Evolutionary conservation across 805 yeast genomes (phyloP), one percentile per base, ranked within the genome.

Genomic region (Vanderwaltozyma verrucispora): DNA sequence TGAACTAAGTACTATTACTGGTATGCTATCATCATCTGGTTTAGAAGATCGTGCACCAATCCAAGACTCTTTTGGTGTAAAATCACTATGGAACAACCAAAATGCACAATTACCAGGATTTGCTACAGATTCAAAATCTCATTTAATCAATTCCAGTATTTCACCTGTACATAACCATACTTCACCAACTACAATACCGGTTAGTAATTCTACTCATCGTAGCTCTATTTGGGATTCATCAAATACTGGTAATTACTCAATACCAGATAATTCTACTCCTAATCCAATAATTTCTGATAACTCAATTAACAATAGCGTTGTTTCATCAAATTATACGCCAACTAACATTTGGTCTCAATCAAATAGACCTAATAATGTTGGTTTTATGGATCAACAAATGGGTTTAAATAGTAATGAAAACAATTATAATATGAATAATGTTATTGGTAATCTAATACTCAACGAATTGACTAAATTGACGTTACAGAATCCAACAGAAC

Each of bases 201-300:
- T 32, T 16, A 15, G 27, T 2, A 34, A 14, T 11, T 10, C 19
- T 13, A 31, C 40, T 3, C 41, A 42, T 21, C 37, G 48, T 19
- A 47, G 45, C 30, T 56, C 62, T 4, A 55, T 56, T 15, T 56
- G 62, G 62, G 54, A 53, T 28, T 38, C 35, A 18, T 18, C 36
- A 3, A 26, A 14, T 12, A 7, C 13, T 16, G 15, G 6, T 11
- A 21, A 33, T 15, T 20, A 28, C 14, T 24, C 21, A 16, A 8
- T 36, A 1, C 7, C 18, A 2, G 34, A 33, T n/a, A 13, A 19
- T n/a, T 32, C 19, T n/a, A 17, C 24, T 5, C 16, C 40, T 8
- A 24, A 24, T 13, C 31, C 26, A 16, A n/a, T 32, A 3, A 35
- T 34, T 31, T 8, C 14, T 20, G 29, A 37, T 21, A 17, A 11